Evolutionary conservation across 352 stramenopile species (phyloP).

Genomic region (Globisporangium heterothallicum): DNA sequence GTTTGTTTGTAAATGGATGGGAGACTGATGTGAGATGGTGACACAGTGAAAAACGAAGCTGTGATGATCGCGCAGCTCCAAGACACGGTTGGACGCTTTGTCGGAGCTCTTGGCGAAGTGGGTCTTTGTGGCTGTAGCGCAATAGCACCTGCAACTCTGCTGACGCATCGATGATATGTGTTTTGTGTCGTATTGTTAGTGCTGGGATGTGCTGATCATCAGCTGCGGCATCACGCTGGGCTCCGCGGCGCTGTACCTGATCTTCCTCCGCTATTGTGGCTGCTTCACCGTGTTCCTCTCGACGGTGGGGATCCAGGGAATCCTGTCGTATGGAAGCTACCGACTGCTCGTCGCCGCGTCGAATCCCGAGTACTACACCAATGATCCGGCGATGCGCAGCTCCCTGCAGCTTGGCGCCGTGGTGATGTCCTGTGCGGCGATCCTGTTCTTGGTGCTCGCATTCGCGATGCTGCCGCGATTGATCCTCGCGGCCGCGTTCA

Average conservation of each 20-base stretch:
- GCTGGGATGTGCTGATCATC: conserved; percentile 61
- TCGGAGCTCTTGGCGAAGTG: conserved; percentile 59
- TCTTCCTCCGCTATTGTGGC: conserved; percentile 65
- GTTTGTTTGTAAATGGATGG: no score
- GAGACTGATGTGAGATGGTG: not conserved
- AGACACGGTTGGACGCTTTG: conserved; percentile 65
- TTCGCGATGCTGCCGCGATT: conserved; percentile 59
- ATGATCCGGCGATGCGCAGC: conserved; percentile 67
- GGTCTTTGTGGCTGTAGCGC: not conserved
- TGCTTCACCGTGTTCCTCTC: conserved; percentile 71
- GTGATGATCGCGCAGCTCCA: conserved; percentile 68
- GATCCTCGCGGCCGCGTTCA: conserved; percentile 68
- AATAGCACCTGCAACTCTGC: no score
- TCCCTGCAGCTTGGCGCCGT: conserved; percentile 58
- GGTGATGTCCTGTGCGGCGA: conserved; percentile 47
- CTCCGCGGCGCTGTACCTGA: conserved; percentile 51
- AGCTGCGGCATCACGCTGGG: conserved; percentile 54
- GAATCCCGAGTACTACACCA: conserved; percentile 37
- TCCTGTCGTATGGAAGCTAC: conserved; percentile 63
- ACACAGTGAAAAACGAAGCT: conserved; percentile 37
- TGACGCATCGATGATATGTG: no score
- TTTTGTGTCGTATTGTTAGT: no score
- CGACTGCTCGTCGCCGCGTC: conserved; percentile 41
- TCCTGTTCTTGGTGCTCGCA: conserved; percentile 63
- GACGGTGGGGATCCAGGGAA: conserved; percentile 51